Base-by-base conservation (phyloP, 2,329 filamentous ascomycete species). In the Paecilomyces variotii region DNA sequence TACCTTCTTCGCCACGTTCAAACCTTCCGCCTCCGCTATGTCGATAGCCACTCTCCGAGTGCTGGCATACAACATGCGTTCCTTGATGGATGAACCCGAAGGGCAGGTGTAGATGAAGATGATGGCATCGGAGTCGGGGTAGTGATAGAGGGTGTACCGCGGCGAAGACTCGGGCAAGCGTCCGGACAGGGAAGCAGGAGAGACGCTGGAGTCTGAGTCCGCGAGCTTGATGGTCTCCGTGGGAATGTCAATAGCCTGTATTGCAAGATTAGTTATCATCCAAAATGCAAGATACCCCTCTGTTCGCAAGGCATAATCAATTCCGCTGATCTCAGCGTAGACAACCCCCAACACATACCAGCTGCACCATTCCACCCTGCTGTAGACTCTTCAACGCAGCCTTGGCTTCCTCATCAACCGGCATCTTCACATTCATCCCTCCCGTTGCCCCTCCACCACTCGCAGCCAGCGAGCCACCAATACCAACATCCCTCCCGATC, bases 51-150 rank as follows among this genome's bases (percentile, higher is more conserved):
- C 78, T 28, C 76, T 76, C 65, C 84, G 79, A 59, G 80, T 82
- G 57, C 82, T 83, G 26, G 84, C 84, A 70, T 87, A 86, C 60
- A 87, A 66, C 85, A 87, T 87, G 57, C 84, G 78, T 70, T 87
- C 84, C 72, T 84, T 86, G 68, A 87, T 83, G 69, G 83, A 84
- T 12, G 82, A 83, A 11, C 68, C 76, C 0, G 79, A 78, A 11
- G 85, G 85, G 68, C 85, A 87, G 24, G 84, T 86, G 67, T 86
- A 87, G 59, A 87, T 81, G 71, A 87, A 87, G 25, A 87, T 71
- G 11, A 86, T 76, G 1, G 72, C 67, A 5, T 74, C 71, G 11
- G 76, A 76, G 34, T 75, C 72, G 4, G 76, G 74, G 62, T 84
- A 79, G 56, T 80, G 78, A 70, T 86, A 87, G 66, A 87, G 86